phyloP scores from a whole-genome alignment of 306 rosid species.

The Vicia villosa region DNA sequence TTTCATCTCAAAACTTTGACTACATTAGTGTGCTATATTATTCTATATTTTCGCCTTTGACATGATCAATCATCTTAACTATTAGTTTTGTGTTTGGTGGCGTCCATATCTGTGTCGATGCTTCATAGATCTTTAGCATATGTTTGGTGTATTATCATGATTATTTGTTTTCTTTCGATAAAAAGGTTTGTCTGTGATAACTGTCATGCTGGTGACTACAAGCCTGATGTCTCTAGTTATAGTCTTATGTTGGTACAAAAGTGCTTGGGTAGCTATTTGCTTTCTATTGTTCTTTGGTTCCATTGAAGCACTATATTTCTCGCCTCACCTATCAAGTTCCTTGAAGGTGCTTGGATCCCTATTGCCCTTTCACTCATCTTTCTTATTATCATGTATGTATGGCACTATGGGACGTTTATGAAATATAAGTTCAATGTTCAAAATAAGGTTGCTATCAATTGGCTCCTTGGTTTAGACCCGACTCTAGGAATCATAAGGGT shows the following conservation, averaged over 20 bases:
- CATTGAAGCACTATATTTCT: constrained; percentile 94
- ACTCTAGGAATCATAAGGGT: constrained; percentile 86
- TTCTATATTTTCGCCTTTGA: background rate
- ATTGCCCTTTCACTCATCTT: constrained; percentile 88
- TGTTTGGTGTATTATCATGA: background rate
- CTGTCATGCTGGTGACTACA: constrained; percentile 94
- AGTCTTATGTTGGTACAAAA: constrained; percentile 87
- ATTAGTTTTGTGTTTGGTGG: background rate
- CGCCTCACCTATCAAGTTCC: constrained; percentile 97
- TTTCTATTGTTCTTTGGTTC: constrained; percentile 89
- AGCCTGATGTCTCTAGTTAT: constrained; percentile 97
- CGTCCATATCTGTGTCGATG: background rate
- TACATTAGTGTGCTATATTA: background rate
- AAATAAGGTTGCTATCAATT: constrained; percentile 92
- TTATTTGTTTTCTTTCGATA: constrained; percentile 26
- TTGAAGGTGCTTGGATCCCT: constrained; percentile 98
- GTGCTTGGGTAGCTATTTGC: constrained; percentile 61
- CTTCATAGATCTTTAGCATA: background rate
- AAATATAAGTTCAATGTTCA: constrained; percentile 93
- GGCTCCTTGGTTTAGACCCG: constrained; percentile 86
- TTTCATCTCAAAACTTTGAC: background rate
- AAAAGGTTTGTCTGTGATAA: constrained; percentile 94
- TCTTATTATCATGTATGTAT: constrained; percentile 77
- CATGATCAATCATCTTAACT: background rate
- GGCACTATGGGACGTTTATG: constrained; percentile 96